Evolutionary conservation across 768 basidiomycete species (phyloP).

Genomic region (Pleurotus giganteus): DNA sequence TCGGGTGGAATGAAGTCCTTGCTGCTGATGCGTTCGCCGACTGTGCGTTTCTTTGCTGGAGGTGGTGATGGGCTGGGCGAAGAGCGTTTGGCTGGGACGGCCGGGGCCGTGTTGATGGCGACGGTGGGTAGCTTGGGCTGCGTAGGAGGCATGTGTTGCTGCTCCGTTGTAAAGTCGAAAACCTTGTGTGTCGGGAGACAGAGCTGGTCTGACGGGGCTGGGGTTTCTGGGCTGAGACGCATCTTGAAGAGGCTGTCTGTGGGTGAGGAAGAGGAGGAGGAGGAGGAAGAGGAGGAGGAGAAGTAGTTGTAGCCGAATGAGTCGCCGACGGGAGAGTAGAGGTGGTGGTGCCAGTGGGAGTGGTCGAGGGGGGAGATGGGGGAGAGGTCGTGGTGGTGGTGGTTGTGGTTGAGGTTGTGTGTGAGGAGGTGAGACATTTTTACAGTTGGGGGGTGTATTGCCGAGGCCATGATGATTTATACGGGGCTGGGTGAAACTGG

Average conservation of each 20-base stretch:
- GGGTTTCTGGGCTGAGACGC: conserved; percentile 41
- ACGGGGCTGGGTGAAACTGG: conserved; percentile 14
- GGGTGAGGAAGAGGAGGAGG: conserved; percentile 44
- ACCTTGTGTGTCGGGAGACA: conserved; percentile 73
- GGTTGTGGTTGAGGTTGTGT: conserved; percentile 30
- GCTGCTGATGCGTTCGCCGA: conserved; percentile 53
- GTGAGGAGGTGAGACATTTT: conserved; percentile 60
- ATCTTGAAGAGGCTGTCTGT: conserved; percentile 49
- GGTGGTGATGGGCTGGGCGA: conserved; percentile 38
- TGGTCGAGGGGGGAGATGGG: conserved; percentile 41
- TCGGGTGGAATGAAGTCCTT: conserved; percentile 90
- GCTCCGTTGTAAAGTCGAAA: conserved; percentile 57
- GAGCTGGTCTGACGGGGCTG: conserved; percentile 37
- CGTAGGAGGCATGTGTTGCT: conserved; percentile 30
- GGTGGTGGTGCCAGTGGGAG: conserved; percentile 45
- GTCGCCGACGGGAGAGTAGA: conserved; percentile 36
- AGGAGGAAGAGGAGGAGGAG: conserved; percentile 45
- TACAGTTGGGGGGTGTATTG: conserved; percentile 29
- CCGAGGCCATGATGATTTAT: background rate
- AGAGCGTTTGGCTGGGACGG: conserved; percentile 39
- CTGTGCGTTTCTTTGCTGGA: conserved; percentile 40
- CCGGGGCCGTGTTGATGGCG: conserved; percentile 27
- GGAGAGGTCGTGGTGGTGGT: conserved; percentile 39
- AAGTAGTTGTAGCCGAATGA: conserved; percentile 47
- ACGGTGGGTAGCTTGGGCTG: conserved; percentile 31